Conservation (phyloP, 305 asterid genomes). For the Fraxinus sp. region DNA sequence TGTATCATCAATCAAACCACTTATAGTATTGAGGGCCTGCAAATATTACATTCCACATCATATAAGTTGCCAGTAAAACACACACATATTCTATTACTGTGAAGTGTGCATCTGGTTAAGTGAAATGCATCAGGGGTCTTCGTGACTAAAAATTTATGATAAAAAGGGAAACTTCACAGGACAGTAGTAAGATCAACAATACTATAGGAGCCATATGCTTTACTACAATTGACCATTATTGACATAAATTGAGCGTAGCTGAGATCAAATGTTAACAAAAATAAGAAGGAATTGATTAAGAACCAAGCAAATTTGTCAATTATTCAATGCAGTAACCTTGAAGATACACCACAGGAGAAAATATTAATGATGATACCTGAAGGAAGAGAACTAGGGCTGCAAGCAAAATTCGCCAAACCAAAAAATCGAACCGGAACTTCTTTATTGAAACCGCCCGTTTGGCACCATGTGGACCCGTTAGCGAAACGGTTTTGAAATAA, state of each 20-base stretch:
- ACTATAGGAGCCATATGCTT: neutral
- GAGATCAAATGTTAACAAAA: slow-evolving; percentile 16
- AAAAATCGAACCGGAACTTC: neutral
- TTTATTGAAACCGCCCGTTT: neutral
- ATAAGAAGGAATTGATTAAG: neutral
- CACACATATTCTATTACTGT: neutral
- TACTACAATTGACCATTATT: slow-evolving; percentile 5
- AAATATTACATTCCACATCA: slow-evolving; percentile 28
- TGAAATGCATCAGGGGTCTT: neutral
- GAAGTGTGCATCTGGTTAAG: neutral
- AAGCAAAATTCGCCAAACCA: neutral
- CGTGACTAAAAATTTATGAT: neutral
- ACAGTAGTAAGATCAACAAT: slow-evolving; percentile 6
- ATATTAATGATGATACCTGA: slow-evolving; percentile 4
- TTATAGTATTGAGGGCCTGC: slow-evolving; percentile 75
- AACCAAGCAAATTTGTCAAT: slow-evolving; percentile 1
- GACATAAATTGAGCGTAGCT: neutral
- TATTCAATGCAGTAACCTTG: neutral
- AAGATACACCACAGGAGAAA: neutral
- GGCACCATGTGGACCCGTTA: neutral
- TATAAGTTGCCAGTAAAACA: slow-evolving; percentile 8
- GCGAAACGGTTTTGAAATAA: neutral
- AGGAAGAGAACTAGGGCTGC: neutral
- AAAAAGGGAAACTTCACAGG: slow-evolving; percentile 1
- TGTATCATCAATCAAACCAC: slow-evolving; percentile 66